Percentiles rank a stretch among this genome's conserved stretches.
These are phyloP conservation scores for Pontederia paniculata DNA, from an alignment of 176 grass and related monocot genomes.

Conservation along the genomic window DNA sequence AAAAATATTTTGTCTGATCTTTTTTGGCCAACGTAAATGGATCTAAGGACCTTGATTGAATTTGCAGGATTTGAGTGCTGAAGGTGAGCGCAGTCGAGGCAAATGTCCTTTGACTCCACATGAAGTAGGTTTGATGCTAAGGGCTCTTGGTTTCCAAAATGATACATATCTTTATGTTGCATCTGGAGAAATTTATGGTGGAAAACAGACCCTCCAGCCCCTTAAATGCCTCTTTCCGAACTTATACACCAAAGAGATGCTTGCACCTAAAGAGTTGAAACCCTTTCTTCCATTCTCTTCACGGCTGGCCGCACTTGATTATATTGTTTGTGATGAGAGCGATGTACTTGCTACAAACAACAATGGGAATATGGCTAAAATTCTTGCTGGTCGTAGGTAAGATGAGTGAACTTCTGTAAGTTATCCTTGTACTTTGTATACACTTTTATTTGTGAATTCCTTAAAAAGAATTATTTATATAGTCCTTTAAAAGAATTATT, in stretches of 20 bases:
- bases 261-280: conserved; percentile 55
- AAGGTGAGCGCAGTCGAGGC: conserved; percentile 62
- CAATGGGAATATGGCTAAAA: conserved; percentile 98
- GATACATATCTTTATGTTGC: conserved; percentile 74
- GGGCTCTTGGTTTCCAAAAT: conserved; percentile 71
- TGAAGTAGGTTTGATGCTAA: conserved; percentile 86
- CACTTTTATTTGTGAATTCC: not conserved
- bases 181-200: conserved; percentile 97
- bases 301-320: conserved; percentile 73
- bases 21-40: no score
- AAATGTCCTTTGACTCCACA: conserved; percentile 88
- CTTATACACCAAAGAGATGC: conserved; percentile 80
- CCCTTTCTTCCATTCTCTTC: conserved; percentile 75
- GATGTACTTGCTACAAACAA: conserved; percentile 90
- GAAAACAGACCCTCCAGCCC: conserved; percentile 59
- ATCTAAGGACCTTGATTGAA: not conserved
- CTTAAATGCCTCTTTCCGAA: conserved; percentile 81
- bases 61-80: conserved; percentile 65
- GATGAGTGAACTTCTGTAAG: not conserved
- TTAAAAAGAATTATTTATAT: not conserved
- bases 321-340: conserved; percentile 73
- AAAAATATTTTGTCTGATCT: no score
- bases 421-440: not conserved
- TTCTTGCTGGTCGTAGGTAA: conserved; percentile 82
- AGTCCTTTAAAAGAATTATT: no score